These are phyloP conservation scores for Cyclotella cryptica DNA, from an alignment of 108 stramenopile species.

Conservation along the genomic window DNA sequence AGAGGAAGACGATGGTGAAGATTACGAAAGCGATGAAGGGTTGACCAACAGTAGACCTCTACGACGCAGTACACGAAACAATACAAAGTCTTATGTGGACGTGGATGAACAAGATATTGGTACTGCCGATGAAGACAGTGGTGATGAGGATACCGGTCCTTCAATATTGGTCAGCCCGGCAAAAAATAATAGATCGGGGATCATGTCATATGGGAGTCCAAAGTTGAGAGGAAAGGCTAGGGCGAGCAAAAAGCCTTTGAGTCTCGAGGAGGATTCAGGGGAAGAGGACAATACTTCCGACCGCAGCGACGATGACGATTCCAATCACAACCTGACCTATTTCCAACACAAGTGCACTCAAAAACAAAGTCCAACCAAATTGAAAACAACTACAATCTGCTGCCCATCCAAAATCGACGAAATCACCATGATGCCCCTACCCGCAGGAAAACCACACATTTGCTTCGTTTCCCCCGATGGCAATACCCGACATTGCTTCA, in stretches of 20 bases:
- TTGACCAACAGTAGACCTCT: not conserved
- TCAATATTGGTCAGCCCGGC: constrained; percentile 37
- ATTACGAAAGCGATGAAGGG: constrained; percentile 30
- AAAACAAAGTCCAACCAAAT: constrained; percentile 42
- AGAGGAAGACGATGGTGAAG: constrained; percentile 44
- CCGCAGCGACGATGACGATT: constrained; percentile 24
- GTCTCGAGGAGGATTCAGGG: constrained; percentile 50
- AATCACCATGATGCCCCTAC: constrained; percentile 68
- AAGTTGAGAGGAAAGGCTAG: constrained; percentile 14
- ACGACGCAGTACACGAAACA: not conserved
- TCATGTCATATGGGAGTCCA: constrained; percentile 32
- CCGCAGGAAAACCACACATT: constrained; percentile 60
- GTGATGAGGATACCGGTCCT: constrained; percentile 37
- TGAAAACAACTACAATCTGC: constrained; percentile 35
- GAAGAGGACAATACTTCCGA: constrained; percentile 30
- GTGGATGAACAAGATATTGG: constrained; percentile 42
- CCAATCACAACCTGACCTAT: constrained; percentile 6
- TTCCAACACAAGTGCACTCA: constrained; percentile 9
- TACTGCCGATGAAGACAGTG: constrained; percentile 44
- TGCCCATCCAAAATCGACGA: constrained; percentile 72
- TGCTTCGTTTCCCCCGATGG: constrained; percentile 80
- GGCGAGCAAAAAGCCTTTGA: constrained; percentile 45
- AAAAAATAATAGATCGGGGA: constrained; percentile 10
- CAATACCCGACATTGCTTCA: constrained; percentile 70
- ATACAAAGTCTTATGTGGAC: constrained; percentile 15